Conservation (phyloP, 2,329 filamentous ascomycete genomes). For the Hymenoscyphus repandus region DNA sequence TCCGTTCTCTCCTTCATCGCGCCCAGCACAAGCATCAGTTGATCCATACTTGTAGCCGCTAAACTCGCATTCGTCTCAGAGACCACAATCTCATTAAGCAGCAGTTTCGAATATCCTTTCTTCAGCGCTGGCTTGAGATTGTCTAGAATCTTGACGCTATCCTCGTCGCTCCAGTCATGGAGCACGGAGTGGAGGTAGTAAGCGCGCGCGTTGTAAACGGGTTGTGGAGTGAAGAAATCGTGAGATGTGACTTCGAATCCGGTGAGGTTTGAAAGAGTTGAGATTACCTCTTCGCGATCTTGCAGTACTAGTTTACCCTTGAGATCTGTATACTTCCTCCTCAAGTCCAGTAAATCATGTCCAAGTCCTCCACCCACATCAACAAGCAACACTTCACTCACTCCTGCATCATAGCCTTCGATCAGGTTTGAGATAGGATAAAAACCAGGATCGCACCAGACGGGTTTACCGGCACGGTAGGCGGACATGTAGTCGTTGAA, state of each 20-base stretch:
- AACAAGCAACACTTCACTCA: conserved; percentile 10
- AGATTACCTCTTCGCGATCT: conserved; percentile 13
- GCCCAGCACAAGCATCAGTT: conserved; percentile 32
- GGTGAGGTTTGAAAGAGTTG: conserved; percentile 7
- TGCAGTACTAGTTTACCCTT: conserved; percentile 10
- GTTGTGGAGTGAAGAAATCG: conserved; percentile 33
- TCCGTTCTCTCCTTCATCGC: conserved; percentile 14
- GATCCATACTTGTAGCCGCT: conserved; percentile 32
- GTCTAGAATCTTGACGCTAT: conserved; percentile 4
- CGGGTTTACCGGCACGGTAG: too few species aligned
- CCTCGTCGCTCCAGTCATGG: conserved; percentile 30
- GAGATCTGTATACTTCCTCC: background rate
- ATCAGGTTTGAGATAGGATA: too few species aligned
- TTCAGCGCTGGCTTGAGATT: conserved; percentile 25
- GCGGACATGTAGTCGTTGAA: too few species aligned
- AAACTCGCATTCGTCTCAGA: conserved; percentile 27
- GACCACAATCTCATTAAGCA: conserved; percentile 34
- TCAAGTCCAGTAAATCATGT: conserved; percentile 7
- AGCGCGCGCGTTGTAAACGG: conserved; percentile 30
- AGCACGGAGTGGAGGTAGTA: conserved; percentile 28
- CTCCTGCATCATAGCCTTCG: too few species aligned
- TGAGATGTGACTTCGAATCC: conserved; percentile 14
- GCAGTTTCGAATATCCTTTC: conserved; percentile 21
- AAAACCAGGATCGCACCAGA: too few species aligned
- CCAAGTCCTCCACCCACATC: conserved; percentile 16